phyloP scores from a whole-genome alignment of 2,329 filamentous ascomycete genomes.

The Fusarium citri region DNA sequence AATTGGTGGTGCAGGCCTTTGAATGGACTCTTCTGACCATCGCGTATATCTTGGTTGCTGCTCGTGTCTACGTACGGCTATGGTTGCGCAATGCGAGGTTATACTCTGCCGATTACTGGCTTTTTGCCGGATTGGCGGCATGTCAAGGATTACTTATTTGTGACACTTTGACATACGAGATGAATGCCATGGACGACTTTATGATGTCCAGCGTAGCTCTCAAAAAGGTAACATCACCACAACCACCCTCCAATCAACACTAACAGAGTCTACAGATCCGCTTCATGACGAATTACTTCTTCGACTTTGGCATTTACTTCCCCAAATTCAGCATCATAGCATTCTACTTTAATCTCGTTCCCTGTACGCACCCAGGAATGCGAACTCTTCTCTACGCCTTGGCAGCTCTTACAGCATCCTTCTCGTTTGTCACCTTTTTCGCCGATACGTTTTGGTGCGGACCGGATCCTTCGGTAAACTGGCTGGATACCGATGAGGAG shows the following conservation, averaged over 20 bases:
- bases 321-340: conserved; percentile 20
- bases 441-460: conserved; percentile 20
- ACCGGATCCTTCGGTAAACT: conserved; percentile 8
- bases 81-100: not conserved
- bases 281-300: conserved; percentile 13
- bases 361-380: conserved; percentile 1
- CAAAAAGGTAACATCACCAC: not conserved
- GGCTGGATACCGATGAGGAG: not conserved
- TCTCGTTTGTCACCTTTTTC: conserved; percentile 1
- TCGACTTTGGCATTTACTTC: conserved; percentile 20
- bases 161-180: conserved; percentile 4
- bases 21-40: conserved; percentile 15
- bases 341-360: conserved; percentile 3
- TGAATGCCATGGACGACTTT: conserved; percentile 18
- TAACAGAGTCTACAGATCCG: not conserved
- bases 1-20: not conserved
- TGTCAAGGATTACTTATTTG: conserved; percentile 8
- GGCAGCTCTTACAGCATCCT: not conserved
- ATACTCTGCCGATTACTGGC: conserved; percentile 8
- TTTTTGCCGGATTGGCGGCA: not conserved
- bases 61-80: conserved; percentile 6
- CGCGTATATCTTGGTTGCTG: conserved; percentile 3
- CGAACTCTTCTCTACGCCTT: not conserved
- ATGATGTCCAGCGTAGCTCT: not conserved
- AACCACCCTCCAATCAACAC: not conserved